Conservation (phyloP, 2,329 filamentous ascomycete species). For the Blastomyces emzantsi region DNA sequence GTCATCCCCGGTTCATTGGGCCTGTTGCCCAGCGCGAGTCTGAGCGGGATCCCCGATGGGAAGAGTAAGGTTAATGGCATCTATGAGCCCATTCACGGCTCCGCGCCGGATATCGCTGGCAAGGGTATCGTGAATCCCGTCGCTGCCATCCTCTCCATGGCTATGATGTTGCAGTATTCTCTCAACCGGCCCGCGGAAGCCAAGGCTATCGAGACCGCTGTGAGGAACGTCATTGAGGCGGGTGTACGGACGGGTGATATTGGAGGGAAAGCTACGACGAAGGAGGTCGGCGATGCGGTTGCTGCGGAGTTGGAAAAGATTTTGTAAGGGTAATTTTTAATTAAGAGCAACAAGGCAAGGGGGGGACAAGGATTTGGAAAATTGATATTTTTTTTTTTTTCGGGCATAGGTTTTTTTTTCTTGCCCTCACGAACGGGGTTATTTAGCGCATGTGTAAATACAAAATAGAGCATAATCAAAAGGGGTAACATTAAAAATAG, state of each 20-base stretch:
- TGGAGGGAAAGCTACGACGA: conserved; percentile 64
- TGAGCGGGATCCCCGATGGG: conserved; percentile 69
- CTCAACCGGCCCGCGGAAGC: conserved; percentile 70
- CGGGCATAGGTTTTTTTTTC: background rate
- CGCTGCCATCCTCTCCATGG: conserved; percentile 81
- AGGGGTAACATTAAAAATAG: background rate
- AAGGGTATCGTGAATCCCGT: conserved; percentile 88
- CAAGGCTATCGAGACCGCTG: conserved; percentile 69
- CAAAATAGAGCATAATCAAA: background rate
- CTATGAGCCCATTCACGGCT: conserved; percentile 95
- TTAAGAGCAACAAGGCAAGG: background rate
- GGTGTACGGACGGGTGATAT: conserved; percentile 77
- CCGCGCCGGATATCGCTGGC: conserved; percentile 87
- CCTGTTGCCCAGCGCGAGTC: conserved; percentile 74
- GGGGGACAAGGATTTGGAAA: background rate
- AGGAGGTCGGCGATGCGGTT: conserved; percentile 74
- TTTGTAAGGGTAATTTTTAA: conserved; percentile 31
- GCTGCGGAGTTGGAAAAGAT: conserved; percentile 63
- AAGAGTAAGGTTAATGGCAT: conserved; percentile 74
- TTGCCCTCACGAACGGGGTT: background rate
- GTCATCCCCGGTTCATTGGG: conserved; percentile 90
- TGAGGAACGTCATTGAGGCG: conserved; percentile 67
- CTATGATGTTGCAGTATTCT: conserved; percentile 95
- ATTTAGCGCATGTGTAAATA: background rate
- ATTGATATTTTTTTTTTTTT: background rate